Percentiles rank a stretch among this genome's conserved stretches.
phyloP scores from a whole-genome alignment of 192 early-diverging fungal species.

The Coemansia sp. region DNA sequence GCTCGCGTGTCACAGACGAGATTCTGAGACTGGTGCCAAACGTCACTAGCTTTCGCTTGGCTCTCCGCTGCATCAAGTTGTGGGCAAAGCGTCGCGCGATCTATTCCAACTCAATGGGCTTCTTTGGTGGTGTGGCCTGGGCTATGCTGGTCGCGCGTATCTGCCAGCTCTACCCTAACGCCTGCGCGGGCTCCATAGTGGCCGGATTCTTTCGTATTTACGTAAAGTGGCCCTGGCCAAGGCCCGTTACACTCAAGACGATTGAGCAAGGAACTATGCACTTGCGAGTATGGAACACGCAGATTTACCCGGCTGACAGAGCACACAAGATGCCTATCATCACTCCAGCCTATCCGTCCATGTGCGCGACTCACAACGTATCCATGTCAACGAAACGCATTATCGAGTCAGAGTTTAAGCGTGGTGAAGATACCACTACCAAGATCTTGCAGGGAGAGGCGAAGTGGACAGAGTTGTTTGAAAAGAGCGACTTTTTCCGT shows the following conservation, averaged over 20 bases:
- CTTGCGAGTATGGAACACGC: slow-evolving; percentile 95
- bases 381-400: slow-evolving; percentile 82
- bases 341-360: slow-evolving; percentile 97
- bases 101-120: slow-evolving; percentile 97
- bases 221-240: slow-evolving; percentile 92
- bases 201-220: slow-evolving; percentile 88
- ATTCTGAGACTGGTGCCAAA: slow-evolving; percentile 94
- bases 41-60: slow-evolving; percentile 84
- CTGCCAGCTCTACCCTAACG: slow-evolving; percentile 96
- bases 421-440: slow-evolving; percentile 75
- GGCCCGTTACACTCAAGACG: slow-evolving; percentile 84
- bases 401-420: slow-evolving; percentile 83
- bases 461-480: slow-evolving; percentile 84
- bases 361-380: slow-evolving; percentile 98
- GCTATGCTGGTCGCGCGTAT: slow-evolving; percentile 95
- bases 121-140: slow-evolving; percentile 99
- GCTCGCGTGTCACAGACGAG: slow-evolving; percentile 95
- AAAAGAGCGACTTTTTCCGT: slow-evolving; percentile 86
- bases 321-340: slow-evolving; percentile 96
- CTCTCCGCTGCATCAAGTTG: slow-evolving; percentile 91
- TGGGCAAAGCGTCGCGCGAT: slow-evolving; percentile 95
- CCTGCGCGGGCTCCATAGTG: slow-evolving; percentile 85
- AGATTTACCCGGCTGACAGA: slow-evolving; percentile 77
- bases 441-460: slow-evolving; percentile 75
- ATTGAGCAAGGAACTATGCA: slow-evolving; percentile 87